These are phyloP conservation scores for Dipteronia sinensis DNA, from an alignment of 345 rosid species.

Conservation along the genomic window DNA sequence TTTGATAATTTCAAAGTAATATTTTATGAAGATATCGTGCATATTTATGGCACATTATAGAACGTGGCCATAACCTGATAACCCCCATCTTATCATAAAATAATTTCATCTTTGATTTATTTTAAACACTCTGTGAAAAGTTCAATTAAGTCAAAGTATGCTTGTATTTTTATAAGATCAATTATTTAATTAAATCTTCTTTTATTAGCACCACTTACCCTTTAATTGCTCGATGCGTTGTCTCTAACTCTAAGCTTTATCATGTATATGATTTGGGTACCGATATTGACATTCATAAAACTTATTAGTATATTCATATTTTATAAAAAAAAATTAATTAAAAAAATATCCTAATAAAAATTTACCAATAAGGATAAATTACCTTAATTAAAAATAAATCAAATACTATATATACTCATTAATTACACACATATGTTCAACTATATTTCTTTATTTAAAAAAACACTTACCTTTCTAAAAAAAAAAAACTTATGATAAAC, in stretches of 20 bases:
- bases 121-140: not conserved
- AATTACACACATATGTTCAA: too few species aligned
- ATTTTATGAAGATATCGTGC: slow-evolving; percentile 7
- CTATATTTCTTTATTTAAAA: too few species aligned
- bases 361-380: too few species aligned
- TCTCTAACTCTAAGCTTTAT: slow-evolving; percentile 5
- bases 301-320: too few species aligned
- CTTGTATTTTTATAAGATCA: not conserved
- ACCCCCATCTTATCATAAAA: not conserved
- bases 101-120: not conserved
- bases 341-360: too few species aligned
- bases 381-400: too few species aligned
- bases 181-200: slow-evolving; percentile 1
- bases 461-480: too few species aligned
- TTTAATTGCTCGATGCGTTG: slow-evolving; percentile 23
- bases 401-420: too few species aligned
- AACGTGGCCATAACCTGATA: not conserved
- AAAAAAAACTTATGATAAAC: too few species aligned
- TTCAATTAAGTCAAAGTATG: slow-evolving; percentile 11
- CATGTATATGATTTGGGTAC: not conserved
- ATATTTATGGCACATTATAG: not conserved
- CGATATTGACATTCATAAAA: too few species aligned
- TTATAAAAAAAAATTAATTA: too few species aligned
- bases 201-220: not conserved
- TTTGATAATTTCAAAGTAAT: slow-evolving; percentile 12